Conservation (phyloP, 257 asterid genomes). For the Salvia miltiorrhiza region DNA sequence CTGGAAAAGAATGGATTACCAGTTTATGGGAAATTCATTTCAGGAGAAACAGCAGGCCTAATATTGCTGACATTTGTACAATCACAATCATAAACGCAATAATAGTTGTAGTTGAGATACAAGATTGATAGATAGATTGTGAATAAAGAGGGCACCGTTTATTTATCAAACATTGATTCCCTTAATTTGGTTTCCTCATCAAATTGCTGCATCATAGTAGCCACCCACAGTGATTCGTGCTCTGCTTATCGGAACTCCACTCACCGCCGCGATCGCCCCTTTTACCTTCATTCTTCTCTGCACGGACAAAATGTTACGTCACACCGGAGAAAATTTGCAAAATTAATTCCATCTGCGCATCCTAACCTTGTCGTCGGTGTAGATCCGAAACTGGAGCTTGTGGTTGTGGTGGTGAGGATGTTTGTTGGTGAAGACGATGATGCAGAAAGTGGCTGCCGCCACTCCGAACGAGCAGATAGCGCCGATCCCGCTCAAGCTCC, state of each 20-base stretch:
- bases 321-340: not conserved
- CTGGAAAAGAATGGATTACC: too few species aligned
- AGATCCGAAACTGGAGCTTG: conserved; percentile 53
- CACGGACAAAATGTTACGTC: not conserved
- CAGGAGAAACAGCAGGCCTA: not conserved
- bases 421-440: conserved; percentile 40
- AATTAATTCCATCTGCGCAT: not conserved
- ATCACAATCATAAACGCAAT: too few species aligned
- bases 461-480: conserved; percentile 75
- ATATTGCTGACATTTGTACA: not conserved
- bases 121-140: not conserved
- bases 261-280: conserved; percentile 44
- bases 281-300: conserved; percentile 56
- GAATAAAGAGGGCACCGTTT: not conserved
- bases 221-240: conserved; percentile 73
- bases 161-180: not conserved
- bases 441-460: conserved; percentile 63
- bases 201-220: conserved; percentile 36
- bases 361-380: conserved; percentile 50
- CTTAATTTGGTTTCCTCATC: not conserved
- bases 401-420: conserved; percentile 35
- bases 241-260: conserved; percentile 42
- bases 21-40: too few species aligned
- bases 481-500: conserved; percentile 66
- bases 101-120: not conserved